Base-by-base conservation (phyloP, 2,329 filamentous ascomycete species). In the Monilinia vaccinii-corymbosi region DNA sequence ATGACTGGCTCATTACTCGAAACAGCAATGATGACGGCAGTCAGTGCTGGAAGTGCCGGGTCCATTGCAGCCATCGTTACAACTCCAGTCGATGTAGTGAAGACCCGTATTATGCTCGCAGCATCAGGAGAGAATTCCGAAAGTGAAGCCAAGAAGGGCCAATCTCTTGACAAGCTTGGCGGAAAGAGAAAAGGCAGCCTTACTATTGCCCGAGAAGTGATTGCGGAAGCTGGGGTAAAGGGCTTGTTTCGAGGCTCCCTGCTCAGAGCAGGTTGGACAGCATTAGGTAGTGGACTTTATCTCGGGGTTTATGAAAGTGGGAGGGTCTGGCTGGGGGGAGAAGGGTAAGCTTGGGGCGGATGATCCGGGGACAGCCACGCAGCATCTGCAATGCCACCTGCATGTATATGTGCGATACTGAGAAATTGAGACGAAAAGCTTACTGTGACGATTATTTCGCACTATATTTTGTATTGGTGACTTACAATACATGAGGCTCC, bases 21-120 rank as follows among this genome's bases (percentile, higher is more conserved):
- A 73, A 86, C 85, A 28, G 89, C 84, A 0, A 60, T 81, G 2
- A 81, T 93, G 47, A 94, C 89, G 0, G 90, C 87, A 0, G 60
- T 81, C 4, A 89, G 88, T 69, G 91, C 91, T 0, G 89, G 86
- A 2, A 72, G 80, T 18, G 89, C 91, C 0, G 91, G 91, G 0
- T 83, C 84, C 7, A 72, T 93, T 10, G 86, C 91, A 0, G 88
- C 91, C 0, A 81, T 89, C 11, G 72, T 94, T n/a, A 96, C 91
- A 1, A 96, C 91, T 55, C 92, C 92, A 0, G 84, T 91, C 59
- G 92, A 96, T 73, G 90, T 96, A 11, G 82, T 96, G 28, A 96
- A 96, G 77, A 96, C 91, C 64, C 77, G 89, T 53, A 88, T 96
- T 74, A 96, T 96, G 91, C 77, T 96, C 31, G 79, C 81, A 34